Percentiles rank a stretch among this genome's conserved stretches.
Conservation (phyloP, 139 green algal species). For the Chlorella sp. region DNA sequence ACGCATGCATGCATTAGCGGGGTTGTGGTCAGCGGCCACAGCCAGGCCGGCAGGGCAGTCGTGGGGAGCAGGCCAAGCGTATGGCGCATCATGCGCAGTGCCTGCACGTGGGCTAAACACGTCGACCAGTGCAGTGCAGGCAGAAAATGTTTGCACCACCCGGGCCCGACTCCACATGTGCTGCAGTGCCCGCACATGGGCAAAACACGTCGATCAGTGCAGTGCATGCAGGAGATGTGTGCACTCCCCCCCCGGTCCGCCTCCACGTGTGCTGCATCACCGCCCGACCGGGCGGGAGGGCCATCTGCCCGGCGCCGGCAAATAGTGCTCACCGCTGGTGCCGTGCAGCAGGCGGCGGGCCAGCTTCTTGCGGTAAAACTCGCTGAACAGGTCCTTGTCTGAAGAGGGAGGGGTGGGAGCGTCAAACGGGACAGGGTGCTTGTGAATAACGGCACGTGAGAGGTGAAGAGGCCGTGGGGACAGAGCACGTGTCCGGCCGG, state of each 20-base stretch:
- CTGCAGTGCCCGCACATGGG: no score
- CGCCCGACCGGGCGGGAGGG: not conserved
- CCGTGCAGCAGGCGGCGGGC: slow-evolving; percentile 50
- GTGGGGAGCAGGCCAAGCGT: no score
- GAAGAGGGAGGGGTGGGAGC: not conserved
- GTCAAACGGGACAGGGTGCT: not conserved
- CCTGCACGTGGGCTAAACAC: no score
- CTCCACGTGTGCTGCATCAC: not conserved
- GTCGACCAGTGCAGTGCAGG: no score
- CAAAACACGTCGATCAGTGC: no score
- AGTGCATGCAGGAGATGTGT: no score
- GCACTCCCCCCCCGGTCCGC: no score
- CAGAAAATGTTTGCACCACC: no score
- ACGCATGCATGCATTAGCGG: not conserved
- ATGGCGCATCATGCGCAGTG: no score
- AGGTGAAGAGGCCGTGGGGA: not conserved
- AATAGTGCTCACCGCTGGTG: slow-evolving; percentile 27
- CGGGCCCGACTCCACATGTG: no score
- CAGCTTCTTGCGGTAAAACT: slow-evolving; percentile 99
- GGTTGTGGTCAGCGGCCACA: not conserved
- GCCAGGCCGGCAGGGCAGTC: no score
- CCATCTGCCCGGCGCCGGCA: slow-evolving; percentile 44
- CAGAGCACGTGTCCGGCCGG: no score
- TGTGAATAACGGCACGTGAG: not conserved
- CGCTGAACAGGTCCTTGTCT: slow-evolving; percentile 93